Conservation (phyloP, 768 basidiomycete species). For the Trametes cinnabarina region DNA sequence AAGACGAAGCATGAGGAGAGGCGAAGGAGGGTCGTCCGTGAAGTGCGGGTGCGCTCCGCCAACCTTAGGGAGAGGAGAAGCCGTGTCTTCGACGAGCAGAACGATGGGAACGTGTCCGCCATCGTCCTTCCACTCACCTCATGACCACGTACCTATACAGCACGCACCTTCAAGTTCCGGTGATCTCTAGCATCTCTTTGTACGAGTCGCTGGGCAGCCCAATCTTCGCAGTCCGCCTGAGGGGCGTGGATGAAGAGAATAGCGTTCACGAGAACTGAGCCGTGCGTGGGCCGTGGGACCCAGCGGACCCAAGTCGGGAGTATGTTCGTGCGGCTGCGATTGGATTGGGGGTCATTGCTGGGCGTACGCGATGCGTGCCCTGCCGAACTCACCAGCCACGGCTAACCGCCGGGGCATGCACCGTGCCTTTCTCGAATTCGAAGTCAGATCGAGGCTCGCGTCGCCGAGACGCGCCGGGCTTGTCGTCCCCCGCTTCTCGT, state of each 20-base stretch:
- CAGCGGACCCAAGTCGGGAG: background rate
- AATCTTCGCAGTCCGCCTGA: background rate
- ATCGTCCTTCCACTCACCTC: too few species aligned
- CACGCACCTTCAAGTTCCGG: too few species aligned
- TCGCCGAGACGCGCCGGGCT: background rate
- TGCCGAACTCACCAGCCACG: background rate
- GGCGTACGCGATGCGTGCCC: background rate
- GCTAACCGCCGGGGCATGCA: conserved; percentile 3
- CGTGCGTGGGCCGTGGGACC: background rate
- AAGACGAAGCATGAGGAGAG: too few species aligned
- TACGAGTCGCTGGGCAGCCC: background rate
- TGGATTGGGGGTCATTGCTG: background rate
- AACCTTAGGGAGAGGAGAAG: too few species aligned
- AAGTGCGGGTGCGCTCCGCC: too few species aligned
- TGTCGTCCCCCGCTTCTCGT: background rate
- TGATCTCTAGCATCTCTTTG: too few species aligned
- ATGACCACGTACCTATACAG: too few species aligned
- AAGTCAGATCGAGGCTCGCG: background rate
- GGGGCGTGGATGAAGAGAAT: too few species aligned
- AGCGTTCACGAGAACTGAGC: background rate
- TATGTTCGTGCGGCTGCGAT: background rate
- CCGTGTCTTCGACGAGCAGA: too few species aligned
- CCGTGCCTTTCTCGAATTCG: conserved; percentile 10
- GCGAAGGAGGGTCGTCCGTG: too few species aligned
- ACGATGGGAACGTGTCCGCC: too few species aligned